These are phyloP conservation scores for Sonneratia caseolaris DNA, from an alignment of 345 rosid species.

Conservation along the genomic window DNA sequence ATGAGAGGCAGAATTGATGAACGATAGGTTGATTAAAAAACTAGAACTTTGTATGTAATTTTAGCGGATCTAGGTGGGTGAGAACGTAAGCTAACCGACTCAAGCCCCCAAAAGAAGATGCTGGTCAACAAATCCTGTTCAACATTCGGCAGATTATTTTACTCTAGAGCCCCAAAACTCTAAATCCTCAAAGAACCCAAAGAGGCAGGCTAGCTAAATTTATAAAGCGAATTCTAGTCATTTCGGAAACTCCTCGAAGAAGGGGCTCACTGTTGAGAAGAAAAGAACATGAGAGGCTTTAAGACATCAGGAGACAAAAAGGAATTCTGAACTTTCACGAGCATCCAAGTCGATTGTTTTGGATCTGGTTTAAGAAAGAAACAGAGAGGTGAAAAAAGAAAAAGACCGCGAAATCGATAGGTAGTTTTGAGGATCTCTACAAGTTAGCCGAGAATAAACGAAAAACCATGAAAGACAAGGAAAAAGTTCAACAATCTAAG, in stretches of 20 bases:
- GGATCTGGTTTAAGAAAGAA: background rate
- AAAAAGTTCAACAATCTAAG: too few species aligned
- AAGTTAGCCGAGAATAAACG: background rate
- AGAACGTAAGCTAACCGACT: conserved; percentile 4
- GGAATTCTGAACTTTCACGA: background rate
- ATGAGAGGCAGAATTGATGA: background rate
- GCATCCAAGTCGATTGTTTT: background rate
- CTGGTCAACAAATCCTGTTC: conserved; percentile 14
- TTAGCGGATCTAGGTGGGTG: conserved; percentile 1
- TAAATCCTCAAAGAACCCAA: background rate
- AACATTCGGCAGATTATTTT: background rate
- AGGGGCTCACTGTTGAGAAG: background rate
- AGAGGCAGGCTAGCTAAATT: background rate
- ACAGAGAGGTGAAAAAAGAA: too few species aligned
- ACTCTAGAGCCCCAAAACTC: background rate
- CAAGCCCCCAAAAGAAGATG: conserved; percentile 10
- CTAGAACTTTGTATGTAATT: background rate
- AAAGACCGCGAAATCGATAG: too few species aligned
- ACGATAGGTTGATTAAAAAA: background rate
- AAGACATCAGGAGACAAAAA: background rate
- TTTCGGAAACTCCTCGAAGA: background rate
- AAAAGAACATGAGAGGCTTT: background rate
- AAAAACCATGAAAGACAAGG: too few species aligned
- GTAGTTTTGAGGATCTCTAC: background rate
- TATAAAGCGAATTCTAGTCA: background rate